These are phyloP conservation scores for Dactylonectria estremocensis DNA, from an alignment of 2,329 filamentous ascomycete genomes.

Conservation along the genomic window DNA sequence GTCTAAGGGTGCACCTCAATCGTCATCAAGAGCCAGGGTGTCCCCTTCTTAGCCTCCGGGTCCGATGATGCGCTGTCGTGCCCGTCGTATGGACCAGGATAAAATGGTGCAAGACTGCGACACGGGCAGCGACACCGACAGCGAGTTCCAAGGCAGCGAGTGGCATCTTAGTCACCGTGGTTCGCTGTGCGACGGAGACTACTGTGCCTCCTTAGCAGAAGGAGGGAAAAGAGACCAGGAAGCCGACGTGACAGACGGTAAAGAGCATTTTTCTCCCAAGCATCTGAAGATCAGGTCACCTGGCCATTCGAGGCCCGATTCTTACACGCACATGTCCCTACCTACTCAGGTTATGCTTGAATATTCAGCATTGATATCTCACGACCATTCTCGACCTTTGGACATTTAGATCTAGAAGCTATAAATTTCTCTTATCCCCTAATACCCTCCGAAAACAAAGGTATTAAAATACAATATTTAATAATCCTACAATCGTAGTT, in stretches of 20 bases:
- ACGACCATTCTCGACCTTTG: too few species aligned
- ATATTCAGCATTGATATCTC: too few species aligned
- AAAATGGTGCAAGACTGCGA: not conserved
- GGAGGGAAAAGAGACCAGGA: too few species aligned
- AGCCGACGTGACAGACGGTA: too few species aligned
- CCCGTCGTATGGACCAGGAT: not conserved
- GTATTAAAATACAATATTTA: not conserved
- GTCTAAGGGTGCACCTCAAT: constrained; percentile 4
- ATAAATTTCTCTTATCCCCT: not conserved
- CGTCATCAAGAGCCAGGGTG: not conserved
- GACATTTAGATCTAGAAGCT: too few species aligned
- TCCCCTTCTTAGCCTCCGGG: not conserved
- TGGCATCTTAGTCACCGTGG: not conserved
- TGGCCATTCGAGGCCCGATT: too few species aligned
- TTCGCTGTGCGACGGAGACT: not conserved
- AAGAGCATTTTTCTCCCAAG: too few species aligned
- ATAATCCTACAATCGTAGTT: not conserved
- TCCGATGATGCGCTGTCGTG: not conserved
- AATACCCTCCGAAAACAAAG: not conserved
- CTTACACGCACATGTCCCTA: too few species aligned
- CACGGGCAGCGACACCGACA: not conserved
- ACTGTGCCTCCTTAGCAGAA: not conserved
- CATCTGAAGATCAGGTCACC: too few species aligned
- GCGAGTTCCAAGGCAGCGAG: too few species aligned
- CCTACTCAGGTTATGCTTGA: too few species aligned